These are phyloP conservation scores for Zygotorulaspora chibaensis DNA, from an alignment of 805 yeast genomes.

Conservation along the genomic window DNA sequence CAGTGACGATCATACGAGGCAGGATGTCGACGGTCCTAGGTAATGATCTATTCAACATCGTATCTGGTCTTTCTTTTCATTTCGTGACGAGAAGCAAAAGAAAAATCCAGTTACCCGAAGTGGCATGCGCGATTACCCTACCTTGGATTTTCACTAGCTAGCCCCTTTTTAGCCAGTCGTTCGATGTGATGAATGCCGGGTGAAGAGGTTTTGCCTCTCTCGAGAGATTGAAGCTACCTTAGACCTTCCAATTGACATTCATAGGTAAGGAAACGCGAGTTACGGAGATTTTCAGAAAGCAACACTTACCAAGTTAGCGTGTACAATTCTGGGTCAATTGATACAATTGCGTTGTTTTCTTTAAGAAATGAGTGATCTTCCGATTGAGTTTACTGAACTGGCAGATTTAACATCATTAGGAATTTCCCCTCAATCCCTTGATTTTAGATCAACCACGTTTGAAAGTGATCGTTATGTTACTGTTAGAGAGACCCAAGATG, in stretches of 20 bases:
- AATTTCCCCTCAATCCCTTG: constrained; percentile 77
- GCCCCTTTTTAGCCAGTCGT: constrained; percentile 7
- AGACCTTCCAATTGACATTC: neutral
- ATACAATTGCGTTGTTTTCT: neutral
- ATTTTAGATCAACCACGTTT: constrained; percentile 89
- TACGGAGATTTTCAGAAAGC: no score
- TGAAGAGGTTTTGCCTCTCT: neutral
- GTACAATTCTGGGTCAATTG: neutral
- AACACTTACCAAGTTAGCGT: neutral
- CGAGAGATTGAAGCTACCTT: constrained; percentile 1
- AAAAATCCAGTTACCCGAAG: neutral
- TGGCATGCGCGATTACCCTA: neutral
- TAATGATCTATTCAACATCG: neutral
- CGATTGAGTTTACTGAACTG: constrained; percentile 95
- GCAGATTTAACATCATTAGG: constrained; percentile 84
- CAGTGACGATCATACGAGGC: no score
- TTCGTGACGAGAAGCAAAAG: neutral
- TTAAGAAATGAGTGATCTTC: constrained; percentile 60
- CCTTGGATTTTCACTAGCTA: neutral
- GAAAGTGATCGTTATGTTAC: constrained; percentile 91
- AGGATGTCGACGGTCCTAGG: no score
- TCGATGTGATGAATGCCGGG: neutral
- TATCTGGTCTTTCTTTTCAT: neutral
- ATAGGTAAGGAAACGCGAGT: no score
- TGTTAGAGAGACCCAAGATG: constrained; percentile 56